Evolutionary conservation across 2,329 filamentous ascomycete species (phyloP), one percentile per base, ranked within the genome.

Genomic region (Emericellopsis atlantica): DNA sequence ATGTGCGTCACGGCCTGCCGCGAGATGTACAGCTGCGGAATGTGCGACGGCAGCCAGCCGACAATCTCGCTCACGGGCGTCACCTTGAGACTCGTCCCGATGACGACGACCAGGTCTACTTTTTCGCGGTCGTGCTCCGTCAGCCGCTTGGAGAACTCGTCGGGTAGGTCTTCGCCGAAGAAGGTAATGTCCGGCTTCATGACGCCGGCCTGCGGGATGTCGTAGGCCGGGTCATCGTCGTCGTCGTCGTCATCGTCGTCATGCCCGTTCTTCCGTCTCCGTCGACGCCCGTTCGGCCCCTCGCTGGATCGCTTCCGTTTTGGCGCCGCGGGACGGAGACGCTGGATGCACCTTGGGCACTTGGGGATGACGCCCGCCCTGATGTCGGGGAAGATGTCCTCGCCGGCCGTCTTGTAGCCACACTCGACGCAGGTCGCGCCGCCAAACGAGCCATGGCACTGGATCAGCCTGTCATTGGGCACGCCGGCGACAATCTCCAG

Each of bases 141-240:
- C 12, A 96, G 74, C 7, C 89, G 81, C 39, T 76, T 69, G 43
- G 83, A 84, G 61, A 98, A 98, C 49, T 78, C 75, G 50, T 85
- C 79, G 0, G 90, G 89, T 1, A 98, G 79, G 39, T 80, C 60
- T 56, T 89, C 88, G 39, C 88, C 88, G 51, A 95, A 95, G 67
- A 98, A 96, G 37, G 87, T 96, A 55, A 98, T 96, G 64, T 96
- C 90, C 8, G 92, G 92, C 70, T 84, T 95, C 87, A 94, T 94
- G 56, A 94, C 79, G 43, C 85, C 87, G 3, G 79, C 74, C 37
- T 72, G 69, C 2, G 79, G 77, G 32, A 84, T 76, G 45, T 66
- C 61, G 47, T 66, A 70, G 33, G 69, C 66, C 23, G 65, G 64
- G 40, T 71, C 67, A 12, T 69, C 60, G 41, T 70, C 65, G 40